Percentiles rank a stretch among this genome's conserved stretches.
Conservation (phyloP, 345 rosid genomes). For the Camelina neglecta region DNA sequence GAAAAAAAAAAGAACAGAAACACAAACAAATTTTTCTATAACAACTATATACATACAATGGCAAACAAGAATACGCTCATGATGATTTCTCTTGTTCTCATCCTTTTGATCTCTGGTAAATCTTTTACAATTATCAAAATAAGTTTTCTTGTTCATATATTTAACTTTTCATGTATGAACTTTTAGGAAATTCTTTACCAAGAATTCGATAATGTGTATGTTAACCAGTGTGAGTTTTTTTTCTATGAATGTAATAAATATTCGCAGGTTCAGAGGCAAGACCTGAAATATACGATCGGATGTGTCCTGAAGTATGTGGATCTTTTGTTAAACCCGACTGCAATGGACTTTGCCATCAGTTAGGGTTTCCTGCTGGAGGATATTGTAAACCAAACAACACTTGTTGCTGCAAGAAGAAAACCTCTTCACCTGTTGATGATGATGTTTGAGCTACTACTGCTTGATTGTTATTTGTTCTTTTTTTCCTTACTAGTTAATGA, state of each 20-base stretch:
- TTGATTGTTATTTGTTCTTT: neutral
- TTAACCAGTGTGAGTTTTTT: too few species aligned
- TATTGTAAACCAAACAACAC: neutral
- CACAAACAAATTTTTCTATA: too few species aligned
- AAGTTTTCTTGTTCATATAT: neutral
- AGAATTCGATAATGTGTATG: too few species aligned
- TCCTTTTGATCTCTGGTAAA: neutral
- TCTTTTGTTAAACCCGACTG: neutral
- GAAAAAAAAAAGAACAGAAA: too few species aligned
- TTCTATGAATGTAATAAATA: neutral
- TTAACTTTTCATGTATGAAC: neutral
- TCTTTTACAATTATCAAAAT: neutral
- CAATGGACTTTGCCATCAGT: constrained; percentile 4
- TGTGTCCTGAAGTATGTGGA: neutral
- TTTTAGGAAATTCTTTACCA: too few species aligned
- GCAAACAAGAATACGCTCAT: neutral
- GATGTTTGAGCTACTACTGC: neutral
- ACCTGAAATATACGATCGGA: neutral
- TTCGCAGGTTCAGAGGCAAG: neutral
- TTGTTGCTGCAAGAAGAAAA: constrained; percentile 3
- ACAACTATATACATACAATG: neutral
- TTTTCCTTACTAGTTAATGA: neutral
- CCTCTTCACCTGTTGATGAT: neutral
- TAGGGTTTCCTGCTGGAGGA: constrained; percentile 12
- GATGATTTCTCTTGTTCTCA: constrained; percentile 4